Base-by-base conservation (phyloP, 2,329 filamentous ascomycete genomes). In the Sclerotinia glacialis region DNA sequence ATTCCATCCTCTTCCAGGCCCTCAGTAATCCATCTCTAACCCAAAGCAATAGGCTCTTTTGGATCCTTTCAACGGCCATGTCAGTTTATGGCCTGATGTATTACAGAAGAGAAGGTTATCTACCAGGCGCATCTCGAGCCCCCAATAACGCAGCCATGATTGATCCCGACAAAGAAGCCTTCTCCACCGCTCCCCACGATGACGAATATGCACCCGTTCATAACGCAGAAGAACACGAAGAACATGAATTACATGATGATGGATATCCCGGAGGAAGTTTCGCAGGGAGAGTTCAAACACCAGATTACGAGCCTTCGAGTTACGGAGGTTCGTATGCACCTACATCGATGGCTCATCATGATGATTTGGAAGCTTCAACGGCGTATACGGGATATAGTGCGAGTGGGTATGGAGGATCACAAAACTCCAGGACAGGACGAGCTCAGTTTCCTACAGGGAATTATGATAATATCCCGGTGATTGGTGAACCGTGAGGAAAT, bases 121-220 rank as follows among this genome's bases (percentile, higher is more conserved):
- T 89, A 21, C 87, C 87, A 2, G 86, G 86, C 21, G 70, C 70
- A 21, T 73, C 72, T 7, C 66, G 73, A 62, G 73, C 71, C 16
- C 74, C 74, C 1, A 71, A 68, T 42, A 76, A 75, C 63, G 73
- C 75, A 2, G 70, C 79, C 75, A 73, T 85, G 78, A 88, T 88
- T 71, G 87, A 89, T 75, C 87, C 87, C 0, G 86, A 89, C 77
- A 89, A 89, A 79, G 86, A 86, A 37, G 86, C 86, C 68, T 89
- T 89, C 78, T 88, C 85, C 66, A 87, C 86, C 77, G 85, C 85
- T 18, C 85, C 85, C n/a, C 84, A 87, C 73, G 86, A 86, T 72
- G 86, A 89, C 70, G 86, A 89, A 53, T 89, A 89, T 73, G 84
- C 86, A 61, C 85, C 84, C 18, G 82, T 89, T 69, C 82, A 86